These are phyloP conservation scores for Sarocladium kiliense DNA, from an alignment of 2,329 filamentous ascomycete genomes.

Conservation along the genomic window DNA sequence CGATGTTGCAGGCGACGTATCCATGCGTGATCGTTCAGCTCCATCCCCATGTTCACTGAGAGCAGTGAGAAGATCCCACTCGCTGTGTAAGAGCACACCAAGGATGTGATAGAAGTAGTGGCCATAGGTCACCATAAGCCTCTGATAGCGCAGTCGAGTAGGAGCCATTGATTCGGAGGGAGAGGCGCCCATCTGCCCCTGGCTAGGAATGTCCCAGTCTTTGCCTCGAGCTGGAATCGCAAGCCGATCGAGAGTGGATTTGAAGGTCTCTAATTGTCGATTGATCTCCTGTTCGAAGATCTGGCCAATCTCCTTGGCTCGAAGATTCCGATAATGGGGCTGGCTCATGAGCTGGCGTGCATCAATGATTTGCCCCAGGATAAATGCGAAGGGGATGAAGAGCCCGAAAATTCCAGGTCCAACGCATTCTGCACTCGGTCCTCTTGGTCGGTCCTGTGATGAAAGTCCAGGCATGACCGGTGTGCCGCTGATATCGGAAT, in stretches of 20 bases:
- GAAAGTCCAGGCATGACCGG: neutral
- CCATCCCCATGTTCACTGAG: neutral
- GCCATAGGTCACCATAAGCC: conserved; percentile 4
- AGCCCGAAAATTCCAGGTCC: neutral
- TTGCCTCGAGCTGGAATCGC: neutral
- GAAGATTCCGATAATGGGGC: neutral
- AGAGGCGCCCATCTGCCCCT: too few species aligned
- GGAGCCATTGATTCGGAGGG: neutral
- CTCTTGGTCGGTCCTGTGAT: neutral
- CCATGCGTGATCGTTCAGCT: neutral
- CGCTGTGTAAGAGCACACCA: conserved; percentile 1
- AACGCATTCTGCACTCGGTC: neutral
- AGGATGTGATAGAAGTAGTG: conserved; percentile 2
- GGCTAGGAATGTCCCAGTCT: neutral
- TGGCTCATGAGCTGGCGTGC: neutral
- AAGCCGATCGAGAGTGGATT: neutral
- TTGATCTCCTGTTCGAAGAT: conserved; percentile 1
- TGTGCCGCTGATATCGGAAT: neutral
- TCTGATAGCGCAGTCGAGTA: neutral
- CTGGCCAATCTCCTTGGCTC: neutral
- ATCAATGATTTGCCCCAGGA: conserved; percentile 1
- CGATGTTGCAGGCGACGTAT: neutral
- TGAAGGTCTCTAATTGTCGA: neutral
- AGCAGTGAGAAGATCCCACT: conserved; percentile 3
- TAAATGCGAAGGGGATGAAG: neutral